A percentile compares a stretch with the other conserved stretches of the same genome.
Conservation (phyloP, 441 rosid species). For the Pelargonium cotyledonis region DNA sequence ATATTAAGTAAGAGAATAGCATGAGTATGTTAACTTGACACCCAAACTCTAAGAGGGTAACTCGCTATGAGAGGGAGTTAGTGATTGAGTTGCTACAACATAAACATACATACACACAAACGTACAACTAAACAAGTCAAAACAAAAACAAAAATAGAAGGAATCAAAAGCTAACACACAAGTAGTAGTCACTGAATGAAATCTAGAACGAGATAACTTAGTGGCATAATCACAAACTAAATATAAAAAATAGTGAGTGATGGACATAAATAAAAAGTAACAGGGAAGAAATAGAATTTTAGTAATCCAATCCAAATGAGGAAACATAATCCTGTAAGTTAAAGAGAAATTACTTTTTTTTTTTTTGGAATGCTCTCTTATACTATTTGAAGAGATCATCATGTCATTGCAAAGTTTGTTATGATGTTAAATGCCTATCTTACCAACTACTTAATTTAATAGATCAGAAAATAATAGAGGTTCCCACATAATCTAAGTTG, state of each 20-base stretch:
- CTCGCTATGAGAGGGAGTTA: too few species aligned
- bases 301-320: neutral
- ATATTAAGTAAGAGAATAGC: constrained; percentile 45
- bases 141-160: neutral
- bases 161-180: neutral
- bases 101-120: neutral
- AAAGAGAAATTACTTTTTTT: neutral
- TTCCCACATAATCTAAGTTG: too few species aligned
- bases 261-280: neutral
- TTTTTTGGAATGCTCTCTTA: neutral
- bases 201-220: neutral
- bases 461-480: too few species aligned
- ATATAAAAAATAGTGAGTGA: neutral
- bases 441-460: too few species aligned
- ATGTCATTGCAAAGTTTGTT: neutral
- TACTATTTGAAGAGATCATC: constrained; percentile 1
- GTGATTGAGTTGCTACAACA: too few species aligned
- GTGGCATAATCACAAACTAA: too few species aligned
- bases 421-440: neutral
- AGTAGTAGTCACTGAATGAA: neutral
- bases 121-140: neutral
- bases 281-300: neutral
- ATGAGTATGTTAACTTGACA: constrained; percentile 28
- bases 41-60: neutral
- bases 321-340: neutral